Evolutionary conservation across 2,329 filamentous ascomycete genomes (phyloP).

Genomic region (Hansfordia pulvinata): DNA sequence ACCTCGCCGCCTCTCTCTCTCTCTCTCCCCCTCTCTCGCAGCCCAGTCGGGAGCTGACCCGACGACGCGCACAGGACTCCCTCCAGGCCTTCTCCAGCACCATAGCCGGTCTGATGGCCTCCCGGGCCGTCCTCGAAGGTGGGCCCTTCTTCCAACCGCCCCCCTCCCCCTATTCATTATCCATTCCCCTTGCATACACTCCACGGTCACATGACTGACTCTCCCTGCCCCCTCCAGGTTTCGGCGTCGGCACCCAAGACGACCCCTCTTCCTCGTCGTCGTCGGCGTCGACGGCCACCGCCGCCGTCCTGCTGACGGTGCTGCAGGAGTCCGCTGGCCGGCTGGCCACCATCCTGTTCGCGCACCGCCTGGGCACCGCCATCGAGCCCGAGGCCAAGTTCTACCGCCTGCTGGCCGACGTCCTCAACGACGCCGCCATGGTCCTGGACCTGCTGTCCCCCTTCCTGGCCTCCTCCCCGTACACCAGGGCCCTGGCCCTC

Average conservation of each 20-base stretch:
- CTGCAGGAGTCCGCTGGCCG: conserved; percentile 71
- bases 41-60: neutral
- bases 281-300: conserved; percentile 71
- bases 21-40: neutral
- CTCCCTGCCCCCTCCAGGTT: conserved; percentile 19
- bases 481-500: conserved; percentile 34
- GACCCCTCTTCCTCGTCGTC: too few relatives aligned
- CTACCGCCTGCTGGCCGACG: conserved; percentile 74
- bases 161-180: too few relatives aligned
- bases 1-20: neutral
- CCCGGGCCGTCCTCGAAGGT: conserved; percentile 62
- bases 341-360: conserved; percentile 76
- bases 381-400: conserved; percentile 86
- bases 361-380: conserved; percentile 65
- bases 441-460: conserved; percentile 77
- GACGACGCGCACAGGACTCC: conserved; percentile 37
- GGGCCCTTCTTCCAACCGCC: neutral
- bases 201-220: conserved; percentile 13
- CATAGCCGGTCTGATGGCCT: conserved; percentile 68
- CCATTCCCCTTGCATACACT: too few relatives aligned
- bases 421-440: conserved; percentile 80
- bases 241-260: conserved; percentile 73
- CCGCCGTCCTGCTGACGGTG: conserved; percentile 69
- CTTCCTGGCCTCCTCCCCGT: conserved; percentile 46
- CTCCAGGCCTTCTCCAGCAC: conserved; percentile 76